phyloP scores from a whole-genome alignment of 306 rosid genomes.

The Aeschynomene evenia region DNA sequence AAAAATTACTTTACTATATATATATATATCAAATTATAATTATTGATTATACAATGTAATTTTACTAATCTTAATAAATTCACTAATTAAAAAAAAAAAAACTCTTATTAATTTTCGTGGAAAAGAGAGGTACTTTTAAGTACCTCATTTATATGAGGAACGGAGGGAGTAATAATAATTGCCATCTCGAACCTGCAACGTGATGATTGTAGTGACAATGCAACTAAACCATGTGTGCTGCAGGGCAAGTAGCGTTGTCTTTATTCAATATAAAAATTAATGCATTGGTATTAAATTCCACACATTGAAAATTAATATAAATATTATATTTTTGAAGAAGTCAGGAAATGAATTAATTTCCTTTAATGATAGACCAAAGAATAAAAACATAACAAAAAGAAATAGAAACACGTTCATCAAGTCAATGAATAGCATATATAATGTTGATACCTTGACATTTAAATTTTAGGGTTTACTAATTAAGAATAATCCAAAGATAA shows the following conservation, averaged over 20 bases:
- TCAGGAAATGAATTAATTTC: neutral
- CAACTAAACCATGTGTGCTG: neutral
- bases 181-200: neutral
- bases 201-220: neutral
- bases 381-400: neutral
- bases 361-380: neutral
- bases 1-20: no score
- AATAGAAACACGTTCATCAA: conserved; percentile 18
- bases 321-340: neutral
- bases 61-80: no score
- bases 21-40: no score
- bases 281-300: no score
- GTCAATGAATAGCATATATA: conserved; percentile 13
- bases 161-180: neutral
- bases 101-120: no score
- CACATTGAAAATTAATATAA: no score
- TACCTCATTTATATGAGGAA: neutral
- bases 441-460: conserved; percentile 5
- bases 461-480: conserved; percentile 15
- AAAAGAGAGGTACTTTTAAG: neutral
- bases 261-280: no score
- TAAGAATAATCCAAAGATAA: conserved; percentile 21
- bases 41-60: no score
- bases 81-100: no score
- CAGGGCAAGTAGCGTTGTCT: no score